A percentile compares a stretch with the other conserved stretches of the same genome.
Evolutionary conservation across 176 grass and related monocot genomes (phyloP).

Genomic region (Bothriochloa decipiens): DNA sequence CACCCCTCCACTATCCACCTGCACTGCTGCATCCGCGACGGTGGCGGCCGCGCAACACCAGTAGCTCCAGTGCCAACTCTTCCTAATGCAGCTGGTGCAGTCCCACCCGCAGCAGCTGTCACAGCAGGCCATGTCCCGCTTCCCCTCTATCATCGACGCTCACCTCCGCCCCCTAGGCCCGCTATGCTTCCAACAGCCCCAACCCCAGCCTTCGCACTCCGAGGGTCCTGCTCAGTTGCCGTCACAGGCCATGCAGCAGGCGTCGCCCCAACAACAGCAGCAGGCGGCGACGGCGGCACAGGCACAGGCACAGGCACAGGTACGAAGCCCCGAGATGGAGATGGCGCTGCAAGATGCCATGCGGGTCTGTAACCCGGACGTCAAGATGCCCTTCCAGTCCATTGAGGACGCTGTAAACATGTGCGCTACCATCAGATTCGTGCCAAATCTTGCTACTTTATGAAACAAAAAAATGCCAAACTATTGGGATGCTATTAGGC

Average conservation of each 20-base stretch:
- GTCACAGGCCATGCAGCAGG: constrained; percentile 35
- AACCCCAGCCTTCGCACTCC: constrained; percentile 37
- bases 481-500: too few relatives aligned
- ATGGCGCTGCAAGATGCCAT: constrained; percentile 90
- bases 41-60: constrained; percentile 69
- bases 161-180: constrained; percentile 86
- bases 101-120: constrained; percentile 62
- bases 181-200: constrained; percentile 70
- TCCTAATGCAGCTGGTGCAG: constrained; percentile 66
- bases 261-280: constrained; percentile 38
- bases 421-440: constrained; percentile 39
- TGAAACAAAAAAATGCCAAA: too few relatives aligned
- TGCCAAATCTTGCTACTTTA: constrained; percentile 4
- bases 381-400: constrained; percentile 81
- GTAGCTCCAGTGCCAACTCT: constrained; percentile 69
- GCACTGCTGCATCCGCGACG: constrained; percentile 26
- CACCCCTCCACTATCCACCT: constrained; percentile 24
- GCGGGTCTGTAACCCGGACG: constrained; percentile 71
- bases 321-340: constrained; percentile 80
- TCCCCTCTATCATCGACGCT: constrained; percentile 99
- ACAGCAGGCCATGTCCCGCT: constrained; percentile 91
- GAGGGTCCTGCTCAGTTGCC: constrained; percentile 29
- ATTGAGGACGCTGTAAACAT: constrained; percentile 91
- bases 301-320: constrained; percentile 17
- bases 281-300: constrained; percentile 23